Base-by-base conservation (phyloP, 2,329 filamentous ascomycete genomes). In the Colletotrichum lini region DNA sequence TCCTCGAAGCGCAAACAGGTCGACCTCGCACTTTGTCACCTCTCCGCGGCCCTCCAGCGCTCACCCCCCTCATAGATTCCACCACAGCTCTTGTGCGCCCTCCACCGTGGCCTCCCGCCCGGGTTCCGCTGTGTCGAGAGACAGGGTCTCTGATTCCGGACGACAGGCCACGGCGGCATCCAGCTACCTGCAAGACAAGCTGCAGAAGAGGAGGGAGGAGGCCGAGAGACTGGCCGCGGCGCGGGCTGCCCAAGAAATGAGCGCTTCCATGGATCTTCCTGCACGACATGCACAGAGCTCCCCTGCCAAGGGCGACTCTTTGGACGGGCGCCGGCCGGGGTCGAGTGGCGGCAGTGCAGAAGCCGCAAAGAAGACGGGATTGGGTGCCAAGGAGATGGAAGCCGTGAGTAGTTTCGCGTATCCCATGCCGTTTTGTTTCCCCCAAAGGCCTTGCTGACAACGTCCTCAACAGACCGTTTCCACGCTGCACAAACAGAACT, bases 401-500 rank as follows among this genome's bases (percentile, higher is more conserved):
- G 85, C 90, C 82, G 89, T 91, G 80, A 67, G 57, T 62, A 15
- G 12, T 12, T 23, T 21, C 4, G 4, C 23, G 9, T 58, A 13
- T 9, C 13, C 30, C 35, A 8, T 21, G 18, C 47, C 47, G 2
- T 9, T 35, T 35, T 9, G 8, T 35, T 35, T 1, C 30, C 13
- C 57, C 47, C 16, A 67, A 54, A 73, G 1, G 8, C 0, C 12
- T 35, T 50, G 40, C 67, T 75, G 60, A 73, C 61, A 63, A 21
- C 53, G 16, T 65, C 21, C 52, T 57, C 53, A 3, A 47, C 59
- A 92, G 87, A 89, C 91, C 65, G 82, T 94, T 63, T 92, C 92
- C 5, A 91, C 85, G 1, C 81, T 94, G 26, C 90, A 92, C 79
- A 94, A 94, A 78, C 89, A 93, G 80, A 94, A 94, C 76, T 94